Conservation (phyloP, 2,329 filamentous ascomycete species). For the Calcarisporium arbuscula region DNA sequence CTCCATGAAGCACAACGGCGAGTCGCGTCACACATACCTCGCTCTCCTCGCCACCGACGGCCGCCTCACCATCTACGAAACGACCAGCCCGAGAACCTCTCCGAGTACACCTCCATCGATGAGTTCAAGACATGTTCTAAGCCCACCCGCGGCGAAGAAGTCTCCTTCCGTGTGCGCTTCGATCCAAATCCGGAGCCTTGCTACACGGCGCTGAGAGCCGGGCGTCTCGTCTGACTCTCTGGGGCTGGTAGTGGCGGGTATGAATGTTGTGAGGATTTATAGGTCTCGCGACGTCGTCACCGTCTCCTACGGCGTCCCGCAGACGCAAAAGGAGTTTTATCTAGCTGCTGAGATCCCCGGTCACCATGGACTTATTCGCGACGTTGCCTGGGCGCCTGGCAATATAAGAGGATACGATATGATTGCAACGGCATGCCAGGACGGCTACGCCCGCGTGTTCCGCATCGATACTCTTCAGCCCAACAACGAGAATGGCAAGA, state of each 20-base stretch:
- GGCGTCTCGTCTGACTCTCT: constrained; percentile 77
- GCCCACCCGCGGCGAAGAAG: constrained; percentile 75
- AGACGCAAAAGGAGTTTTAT: constrained; percentile 73
- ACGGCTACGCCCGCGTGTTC: constrained; percentile 86
- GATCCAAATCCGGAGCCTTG: constrained; percentile 82
- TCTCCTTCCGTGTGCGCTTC: constrained; percentile 78
- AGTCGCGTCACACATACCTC: constrained; percentile 74
- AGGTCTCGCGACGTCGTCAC: constrained; percentile 59
- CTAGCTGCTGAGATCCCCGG: constrained; percentile 69
- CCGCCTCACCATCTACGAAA: constrained; percentile 77
- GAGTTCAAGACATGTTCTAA: constrained; percentile 66
- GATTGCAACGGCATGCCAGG: constrained; percentile 86
- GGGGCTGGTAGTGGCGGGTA: constrained; percentile 76
- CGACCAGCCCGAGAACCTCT: constrained; percentile 72
- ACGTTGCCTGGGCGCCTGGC: constrained; percentile 88
- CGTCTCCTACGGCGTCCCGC: constrained; percentile 43
- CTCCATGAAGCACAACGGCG: constrained; percentile 76
- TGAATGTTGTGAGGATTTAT: constrained; percentile 78
- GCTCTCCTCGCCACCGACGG: constrained; percentile 81
- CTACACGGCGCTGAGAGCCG: constrained; percentile 68
- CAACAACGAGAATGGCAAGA: constrained; percentile 40
- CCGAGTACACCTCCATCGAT: constrained; percentile 69
- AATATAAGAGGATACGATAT: constrained; percentile 87
- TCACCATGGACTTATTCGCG: constrained; percentile 72
- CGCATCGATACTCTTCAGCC: constrained; percentile 59